Evolutionary conservation across 331 rosid genomes (phyloP), one percentile per base, ranked within the genome.

Genomic region (Malus hybrid): DNA sequence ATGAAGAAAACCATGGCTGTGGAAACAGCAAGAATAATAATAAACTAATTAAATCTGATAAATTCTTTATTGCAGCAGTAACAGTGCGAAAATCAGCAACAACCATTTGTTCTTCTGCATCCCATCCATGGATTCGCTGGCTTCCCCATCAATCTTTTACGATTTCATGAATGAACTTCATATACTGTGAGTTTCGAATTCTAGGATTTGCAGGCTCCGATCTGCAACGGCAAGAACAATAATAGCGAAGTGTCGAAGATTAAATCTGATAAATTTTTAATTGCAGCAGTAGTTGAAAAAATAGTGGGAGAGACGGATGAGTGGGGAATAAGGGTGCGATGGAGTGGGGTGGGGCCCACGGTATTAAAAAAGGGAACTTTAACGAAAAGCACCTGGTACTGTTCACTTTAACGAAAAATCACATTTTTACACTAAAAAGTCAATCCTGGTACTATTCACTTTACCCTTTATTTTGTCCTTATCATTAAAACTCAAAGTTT

Each of bases 91-190:
- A 69, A 72, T 36, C 84, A 87, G 55, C 79, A 92, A 42, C 24
- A 79, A 82, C 93, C 90, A 88, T 44, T 86, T 75, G 80, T 83
- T 87, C 92, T 86, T 90, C 81, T 85, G 84, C 85, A 83, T 85
- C 79, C 86, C 74, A 85, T 78, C 93, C 82, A 84, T 5, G 83
- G 66, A 54, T 27, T 74, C 10, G 67, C 80, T 59, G 85, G 88
- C 79, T 83, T 90, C 80, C 74, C 96, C 96, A 90, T 86, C 28
- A 33, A 70, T 75, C 3, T 50, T 16, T 72, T 14, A n/a, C 1
- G 64, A 33, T 64, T 65, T 65, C 59, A 48, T 20, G 27, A 31
- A n/a, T 18, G 39, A 34, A 34, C 39, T 9, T 56, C 27, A 27
- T 10, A 10, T 39, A 9, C 34, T 27, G 4, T 20, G 31, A 59